Evolutionary conservation across 1,284 basidiomycete species (phyloP), one percentile per base, ranked within the genome.

Genomic region (Cutaneotrichosporon cutaneum): DNA sequence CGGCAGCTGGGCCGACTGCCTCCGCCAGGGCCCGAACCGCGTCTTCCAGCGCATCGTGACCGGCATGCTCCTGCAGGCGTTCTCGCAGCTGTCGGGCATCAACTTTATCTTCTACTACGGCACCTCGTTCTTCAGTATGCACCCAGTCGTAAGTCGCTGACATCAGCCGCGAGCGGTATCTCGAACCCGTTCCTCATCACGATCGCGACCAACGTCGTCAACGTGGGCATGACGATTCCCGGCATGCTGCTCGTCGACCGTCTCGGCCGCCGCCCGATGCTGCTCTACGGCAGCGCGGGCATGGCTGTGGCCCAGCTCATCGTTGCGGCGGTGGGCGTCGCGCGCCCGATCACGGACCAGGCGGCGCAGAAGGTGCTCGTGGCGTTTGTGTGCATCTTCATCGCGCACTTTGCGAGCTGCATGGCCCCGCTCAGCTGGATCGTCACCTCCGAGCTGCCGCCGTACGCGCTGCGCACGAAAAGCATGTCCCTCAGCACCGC

Each of bases 401-500:
- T 76, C 66, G 71, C 73, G 2, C 75, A 67, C 68, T 78, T 77
- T 65, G 73, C 71, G 22, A 59, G 75, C 54, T 71, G 70, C 0
- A 68, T 72, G 69, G 72, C 67, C 73, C 16, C 74, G 67, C 26
- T 77, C 60, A 70, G 73, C 7, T 77, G 75, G 74, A 63, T 77
- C 14, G 70, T 73, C 58, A 73, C 75, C 22, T 72, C 74, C 26
- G 75, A 77, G 57, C 63, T 73, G 26, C 72, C 72, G 10, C 16
- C 85, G 84, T 4, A 85, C 85, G 11, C 24, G 9, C 85, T 87
- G 62, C 82, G 86, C 59, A 85, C 84, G 4, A 86, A 86, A 0
- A 86, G 86, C 14, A 89, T 88, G 65, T 87, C 87, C 3, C 78
- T 88, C 36, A 82, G 84, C 68, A 86, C 87, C 0, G 86, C 86